These are phyloP conservation scores for Penicillium pancosmium DNA, from an alignment of 495 filamentous ascomycete species.

Conservation along the genomic window DNA sequence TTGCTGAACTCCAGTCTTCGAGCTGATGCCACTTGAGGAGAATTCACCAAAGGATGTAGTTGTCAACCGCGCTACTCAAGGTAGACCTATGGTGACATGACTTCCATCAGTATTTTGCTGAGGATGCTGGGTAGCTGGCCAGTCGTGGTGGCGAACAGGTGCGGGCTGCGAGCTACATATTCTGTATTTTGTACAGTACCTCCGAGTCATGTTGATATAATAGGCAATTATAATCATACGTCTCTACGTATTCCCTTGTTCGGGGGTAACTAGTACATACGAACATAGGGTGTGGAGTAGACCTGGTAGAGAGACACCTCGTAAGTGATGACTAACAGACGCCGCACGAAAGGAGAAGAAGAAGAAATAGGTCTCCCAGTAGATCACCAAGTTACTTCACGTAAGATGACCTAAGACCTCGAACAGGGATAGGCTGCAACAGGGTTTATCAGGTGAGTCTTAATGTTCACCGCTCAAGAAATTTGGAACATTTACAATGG, in stretches of 20 bases:
- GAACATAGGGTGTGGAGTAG: not conserved
- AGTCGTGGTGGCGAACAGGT: not conserved
- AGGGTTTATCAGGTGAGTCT: too few species aligned
- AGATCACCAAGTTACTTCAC: too few species aligned
- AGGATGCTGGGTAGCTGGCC: not conserved
- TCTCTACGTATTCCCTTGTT: not conserved
- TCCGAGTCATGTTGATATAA: conserved; percentile 4
- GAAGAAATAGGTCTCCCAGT: too few species aligned
- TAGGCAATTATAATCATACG: not conserved
- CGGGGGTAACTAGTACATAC: not conserved
- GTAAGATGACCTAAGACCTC: too few species aligned
- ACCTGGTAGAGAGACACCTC: conserved; percentile 5
- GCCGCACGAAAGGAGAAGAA: conserved; percentile 5
- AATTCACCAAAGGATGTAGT: not conserved
- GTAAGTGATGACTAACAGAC: conserved; percentile 3
- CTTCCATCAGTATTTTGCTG: not conserved
- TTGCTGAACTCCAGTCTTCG: conserved; percentile 17
- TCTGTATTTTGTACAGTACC: not conserved
- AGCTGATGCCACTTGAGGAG: conserved; percentile 3
- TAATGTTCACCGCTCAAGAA: too few species aligned
- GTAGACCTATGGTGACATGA: not conserved
- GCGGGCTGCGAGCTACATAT: not conserved
- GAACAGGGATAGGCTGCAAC: too few species aligned
- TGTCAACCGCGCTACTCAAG: not conserved
- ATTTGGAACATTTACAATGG: too few species aligned